These are phyloP conservation scores for Excoecaria agallocha DNA, from an alignment of 345 rosid species.

Conservation along the genomic window DNA sequence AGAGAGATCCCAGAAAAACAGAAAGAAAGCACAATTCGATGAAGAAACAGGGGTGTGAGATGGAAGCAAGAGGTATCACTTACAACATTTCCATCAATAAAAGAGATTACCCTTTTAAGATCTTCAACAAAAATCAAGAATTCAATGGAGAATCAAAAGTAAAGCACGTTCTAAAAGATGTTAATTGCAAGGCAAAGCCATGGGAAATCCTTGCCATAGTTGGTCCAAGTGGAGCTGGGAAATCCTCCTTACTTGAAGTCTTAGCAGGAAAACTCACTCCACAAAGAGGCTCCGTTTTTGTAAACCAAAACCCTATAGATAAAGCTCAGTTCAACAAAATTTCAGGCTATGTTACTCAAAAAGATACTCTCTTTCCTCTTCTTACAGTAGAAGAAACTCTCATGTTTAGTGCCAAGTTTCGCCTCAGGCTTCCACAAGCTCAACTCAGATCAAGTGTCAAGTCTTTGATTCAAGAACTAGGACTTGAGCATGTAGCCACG, in stretches of 20 bases:
- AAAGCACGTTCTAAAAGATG: slow-evolving; percentile 24
- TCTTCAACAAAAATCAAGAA: too few relatives aligned
- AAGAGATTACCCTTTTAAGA: too few relatives aligned
- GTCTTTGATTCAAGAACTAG: slow-evolving; percentile 28
- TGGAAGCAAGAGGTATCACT: too few relatives aligned
- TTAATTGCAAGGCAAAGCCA: slow-evolving; percentile 31
- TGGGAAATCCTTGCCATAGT: slow-evolving; percentile 35
- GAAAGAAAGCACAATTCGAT: too few relatives aligned
- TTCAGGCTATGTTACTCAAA: slow-evolving; percentile 33
- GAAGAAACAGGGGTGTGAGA: too few relatives aligned
- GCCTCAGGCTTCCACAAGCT: slow-evolving; percentile 24
- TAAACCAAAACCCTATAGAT: slow-evolving; percentile 29
- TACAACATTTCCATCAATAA: too few relatives aligned
- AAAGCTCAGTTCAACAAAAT: slow-evolving; percentile 19
- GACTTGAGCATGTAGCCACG: slow-evolving; percentile 29
- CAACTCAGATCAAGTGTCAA: slow-evolving; percentile 20
- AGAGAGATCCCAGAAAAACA: too few relatives aligned
- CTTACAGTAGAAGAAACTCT: slow-evolving; percentile 36
- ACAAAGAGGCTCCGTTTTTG: slow-evolving; percentile 26
- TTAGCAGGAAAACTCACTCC: slow-evolving; percentile 27
- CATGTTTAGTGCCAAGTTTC: slow-evolving; percentile 22
- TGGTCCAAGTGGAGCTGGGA: slow-evolving; percentile 37
- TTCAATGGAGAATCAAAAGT: too few relatives aligned
- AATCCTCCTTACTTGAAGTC: slow-evolving; percentile 31
- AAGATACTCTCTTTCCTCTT: slow-evolving; percentile 31